Evolutionary conservation across 768 basidiomycete species (phyloP).

Genomic region (Butyriboletus loyo): DNA sequence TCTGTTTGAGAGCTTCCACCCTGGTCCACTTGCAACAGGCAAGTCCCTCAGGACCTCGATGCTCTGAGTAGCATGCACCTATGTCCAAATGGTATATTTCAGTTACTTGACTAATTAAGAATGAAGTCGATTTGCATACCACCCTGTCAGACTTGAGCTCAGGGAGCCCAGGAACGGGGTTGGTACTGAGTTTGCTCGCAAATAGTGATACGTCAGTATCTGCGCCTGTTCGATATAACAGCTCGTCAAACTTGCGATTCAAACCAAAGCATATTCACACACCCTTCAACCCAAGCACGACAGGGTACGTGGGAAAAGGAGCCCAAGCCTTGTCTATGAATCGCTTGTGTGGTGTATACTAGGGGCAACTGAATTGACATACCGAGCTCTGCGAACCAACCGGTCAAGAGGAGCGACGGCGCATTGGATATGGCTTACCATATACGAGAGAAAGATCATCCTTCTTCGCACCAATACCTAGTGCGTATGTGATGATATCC

Average conservation of each 20-base stretch:
- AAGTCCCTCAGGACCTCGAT: conserved; percentile 80
- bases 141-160: conserved; percentile 65
- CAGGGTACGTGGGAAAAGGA: conserved; percentile 83
- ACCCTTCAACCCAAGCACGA: conserved; percentile 74
- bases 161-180: conserved; percentile 63
- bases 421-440: conserved; percentile 41
- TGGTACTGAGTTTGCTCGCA: conserved; percentile 39
- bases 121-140: conserved; percentile 38
- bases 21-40: conserved; percentile 69
- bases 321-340: conserved; percentile 61
- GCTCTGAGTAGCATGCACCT: conserved; percentile 79
- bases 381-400: conserved; percentile 48
- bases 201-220: conserved; percentile 71
- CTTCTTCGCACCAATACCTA: conserved; percentile 78
- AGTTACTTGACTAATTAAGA: not conserved
- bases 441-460: conserved; percentile 70
- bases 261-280: not conserved
- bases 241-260: not conserved
- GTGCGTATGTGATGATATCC: conserved; percentile 75
- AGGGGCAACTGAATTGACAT: conserved; percentile 1
- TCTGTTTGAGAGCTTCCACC: conserved; percentile 70
- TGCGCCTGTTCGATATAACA: conserved; percentile 36
- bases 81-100: not conserved
- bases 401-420: not conserved
- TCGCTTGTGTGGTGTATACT: not conserved